These are phyloP conservation scores for Trichoderma guizhouense DNA, from an alignment of 2,329 filamentous ascomycete genomes.

Conservation along the genomic window DNA sequence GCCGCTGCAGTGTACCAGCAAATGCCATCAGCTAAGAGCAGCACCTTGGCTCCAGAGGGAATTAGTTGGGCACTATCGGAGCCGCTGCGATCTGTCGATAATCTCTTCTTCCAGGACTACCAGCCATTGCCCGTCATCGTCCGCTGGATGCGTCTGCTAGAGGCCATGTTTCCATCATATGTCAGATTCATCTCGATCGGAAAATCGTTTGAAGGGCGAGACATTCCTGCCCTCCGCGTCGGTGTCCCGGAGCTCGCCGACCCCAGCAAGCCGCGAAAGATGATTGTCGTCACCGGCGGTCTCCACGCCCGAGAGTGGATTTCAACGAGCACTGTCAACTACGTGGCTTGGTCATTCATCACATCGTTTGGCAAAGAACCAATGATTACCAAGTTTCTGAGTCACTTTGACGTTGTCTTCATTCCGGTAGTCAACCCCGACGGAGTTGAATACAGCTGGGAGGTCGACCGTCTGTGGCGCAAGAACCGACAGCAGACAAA, in stretches of 20 bases:
- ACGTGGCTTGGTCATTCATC: slow-evolving; percentile 83
- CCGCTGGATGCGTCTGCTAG: slow-evolving; percentile 89
- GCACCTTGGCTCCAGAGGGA: slow-evolving; percentile 26
- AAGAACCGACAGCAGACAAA: slow-evolving; percentile 86
- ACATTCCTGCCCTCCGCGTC: slow-evolving; percentile 78
- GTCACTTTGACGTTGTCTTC: slow-evolving; percentile 83
- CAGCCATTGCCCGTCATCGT: slow-evolving; percentile 77
- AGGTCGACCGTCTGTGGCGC: slow-evolving; percentile 86
- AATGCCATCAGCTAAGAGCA: slow-evolving; percentile 26
- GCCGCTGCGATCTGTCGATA: slow-evolving; percentile 47
- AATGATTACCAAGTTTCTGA: slow-evolving; percentile 71
- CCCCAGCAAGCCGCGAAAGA: slow-evolving; percentile 57
- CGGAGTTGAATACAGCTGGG: slow-evolving; percentile 92
- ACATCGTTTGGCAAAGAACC: slow-evolving; percentile 72
- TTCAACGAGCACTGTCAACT: slow-evolving; percentile 84
- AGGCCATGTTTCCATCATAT: slow-evolving; percentile 84
- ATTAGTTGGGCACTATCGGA: slow-evolving; percentile 30
- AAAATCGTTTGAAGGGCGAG: slow-evolving; percentile 81
- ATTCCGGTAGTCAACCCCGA: slow-evolving; percentile 90
- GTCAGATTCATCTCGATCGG: slow-evolving; percentile 73
- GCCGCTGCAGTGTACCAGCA: slow-evolving; percentile 68
- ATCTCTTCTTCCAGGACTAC: slow-evolving; percentile 89
- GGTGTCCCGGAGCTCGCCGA: slow-evolving; percentile 53
- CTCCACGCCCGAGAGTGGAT: slow-evolving; percentile 98
- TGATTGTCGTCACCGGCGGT: slow-evolving; percentile 78